Conservation (phyloP, 2,329 filamentous ascomycete species). For the Hymenoscyphus infarciens region DNA sequence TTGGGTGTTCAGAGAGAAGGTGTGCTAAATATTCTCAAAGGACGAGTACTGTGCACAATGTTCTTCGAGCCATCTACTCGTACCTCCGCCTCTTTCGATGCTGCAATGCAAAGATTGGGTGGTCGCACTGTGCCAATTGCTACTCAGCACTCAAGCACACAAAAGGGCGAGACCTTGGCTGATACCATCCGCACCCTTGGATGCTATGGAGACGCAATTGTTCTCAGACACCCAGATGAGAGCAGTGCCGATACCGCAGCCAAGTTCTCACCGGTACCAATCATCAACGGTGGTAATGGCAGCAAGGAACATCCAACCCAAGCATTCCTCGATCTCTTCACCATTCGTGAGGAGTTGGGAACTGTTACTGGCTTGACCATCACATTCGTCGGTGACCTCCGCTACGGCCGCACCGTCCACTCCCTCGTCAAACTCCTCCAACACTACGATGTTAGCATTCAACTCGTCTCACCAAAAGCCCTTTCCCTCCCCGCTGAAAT, state of each 20-base stretch:
- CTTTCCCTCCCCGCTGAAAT: slow-evolving; percentile 75
- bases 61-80: slow-evolving; percentile 98
- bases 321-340: slow-evolving; percentile 96
- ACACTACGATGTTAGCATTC: slow-evolving; percentile 92
- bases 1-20: slow-evolving; percentile 90
- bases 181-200: slow-evolving; percentile 91
- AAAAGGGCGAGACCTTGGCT: slow-evolving; percentile 91
- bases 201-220: slow-evolving; percentile 91
- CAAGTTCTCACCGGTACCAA: slow-evolving; percentile 83
- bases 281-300: slow-evolving; percentile 97
- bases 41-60: slow-evolving; percentile 82
- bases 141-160: slow-evolving; percentile 79
- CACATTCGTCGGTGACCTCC: slow-evolving; percentile 90
- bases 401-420: slow-evolving; percentile 92
- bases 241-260: slow-evolving; percentile 75
- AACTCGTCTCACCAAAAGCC: slow-evolving; percentile 80
- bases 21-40: slow-evolving; percentile 80
- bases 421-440: slow-evolving; percentile 89
- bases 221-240: slow-evolving; percentile 90
- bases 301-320: slow-evolving; percentile 96
- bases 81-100: slow-evolving; percentile 93
- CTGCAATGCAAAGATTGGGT: slow-evolving; percentile 96
- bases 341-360: slow-evolving; percentile 94
- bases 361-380: slow-evolving; percentile 94
- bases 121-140: slow-evolving; percentile 80